A percentile compares a stretch with the other conserved stretches of the same genome.
Conservation (phyloP, 495 filamentous ascomycete species). For the Chaetomium cochliodes region DNA sequence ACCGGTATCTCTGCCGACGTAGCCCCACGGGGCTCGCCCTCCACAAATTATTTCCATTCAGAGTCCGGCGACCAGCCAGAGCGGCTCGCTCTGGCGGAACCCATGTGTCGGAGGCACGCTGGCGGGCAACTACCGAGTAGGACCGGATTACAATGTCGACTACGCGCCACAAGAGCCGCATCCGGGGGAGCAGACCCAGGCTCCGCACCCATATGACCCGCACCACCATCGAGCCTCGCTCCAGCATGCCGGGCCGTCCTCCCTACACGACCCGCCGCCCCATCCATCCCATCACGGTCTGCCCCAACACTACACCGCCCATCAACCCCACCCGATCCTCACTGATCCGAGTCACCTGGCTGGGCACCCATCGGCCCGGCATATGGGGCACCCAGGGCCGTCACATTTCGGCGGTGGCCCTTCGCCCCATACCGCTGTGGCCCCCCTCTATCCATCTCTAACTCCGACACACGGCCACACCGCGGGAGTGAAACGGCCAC, state of each 20-base stretch:
- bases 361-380: slow-evolving; percentile 45
- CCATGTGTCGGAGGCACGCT: slow-evolving; percentile 67
- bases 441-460: slow-evolving; percentile 48
- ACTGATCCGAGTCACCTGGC: slow-evolving; percentile 49
- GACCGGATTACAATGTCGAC: slow-evolving; percentile 61
- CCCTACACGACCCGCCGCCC: slow-evolving; percentile 45
- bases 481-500: slow-evolving; percentile 47
- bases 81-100: slow-evolving; percentile 70
- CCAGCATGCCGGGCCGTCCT: slow-evolving; percentile 46
- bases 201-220: slow-evolving; percentile 52
- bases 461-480: slow-evolving; percentile 43
- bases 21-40: slow-evolving; percentile 50
- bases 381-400: slow-evolving; percentile 48
- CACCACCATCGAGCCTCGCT: slow-evolving; percentile 51
- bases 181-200: slow-evolving; percentile 54
- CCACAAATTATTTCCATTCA: slow-evolving; percentile 54
- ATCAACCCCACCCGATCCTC: slow-evolving; percentile 51
- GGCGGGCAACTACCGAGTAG: slow-evolving; percentile 63
- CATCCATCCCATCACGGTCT: slow-evolving; percentile 48
- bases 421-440: slow-evolving; percentile 45
- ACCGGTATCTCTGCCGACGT: slow-evolving; percentile 27
- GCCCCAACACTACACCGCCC: slow-evolving; percentile 52
- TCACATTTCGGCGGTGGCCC: slow-evolving; percentile 45
- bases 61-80: slow-evolving; percentile 63
- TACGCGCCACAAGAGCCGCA: slow-evolving; percentile 61